Evolutionary conservation across 495 filamentous ascomycete species (phyloP).

Genomic region (Hypoxylon subgilvum): DNA sequence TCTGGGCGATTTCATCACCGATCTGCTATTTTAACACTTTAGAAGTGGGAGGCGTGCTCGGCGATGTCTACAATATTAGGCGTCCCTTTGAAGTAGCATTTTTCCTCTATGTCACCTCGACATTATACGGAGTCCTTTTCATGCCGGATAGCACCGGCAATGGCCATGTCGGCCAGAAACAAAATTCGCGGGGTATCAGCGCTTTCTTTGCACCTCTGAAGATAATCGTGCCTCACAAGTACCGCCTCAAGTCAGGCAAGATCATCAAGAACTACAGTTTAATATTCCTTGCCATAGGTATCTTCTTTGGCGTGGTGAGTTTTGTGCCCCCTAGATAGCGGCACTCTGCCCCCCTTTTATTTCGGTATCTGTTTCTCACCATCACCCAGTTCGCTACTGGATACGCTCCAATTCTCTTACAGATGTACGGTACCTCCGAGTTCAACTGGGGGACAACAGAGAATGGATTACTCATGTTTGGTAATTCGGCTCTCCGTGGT

Average conservation of each 20-base stretch:
- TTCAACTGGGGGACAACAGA: conserved; percentile 60
- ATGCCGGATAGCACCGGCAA: conserved; percentile 24
- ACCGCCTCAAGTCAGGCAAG: conserved; percentile 49
- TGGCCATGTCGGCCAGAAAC: conserved; percentile 33
- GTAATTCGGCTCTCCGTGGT: conserved; percentile 58
- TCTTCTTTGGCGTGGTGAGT: conserved; percentile 61
- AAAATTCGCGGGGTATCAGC: conserved; percentile 42
- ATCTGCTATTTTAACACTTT: not conserved
- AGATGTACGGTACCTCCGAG: conserved; percentile 60
- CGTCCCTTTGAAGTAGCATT: conserved; percentile 61
- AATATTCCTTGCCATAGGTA: conserved; percentile 58
- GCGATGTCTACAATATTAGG: conserved; percentile 56
- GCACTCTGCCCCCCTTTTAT: not conserved
- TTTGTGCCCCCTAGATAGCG: no score
- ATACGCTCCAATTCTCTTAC: conserved; percentile 58
- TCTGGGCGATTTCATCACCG: not conserved
- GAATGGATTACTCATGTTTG: conserved; percentile 61
- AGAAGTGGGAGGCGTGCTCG: conserved; percentile 59
- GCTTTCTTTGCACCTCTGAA: conserved; percentile 61
- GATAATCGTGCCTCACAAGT: conserved; percentile 55
- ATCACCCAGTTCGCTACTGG: conserved; percentile 55
- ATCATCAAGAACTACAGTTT: conserved; percentile 56
- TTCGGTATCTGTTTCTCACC: not conserved
- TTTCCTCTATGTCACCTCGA: conserved; percentile 51
- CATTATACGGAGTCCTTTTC: conserved; percentile 45